Evolutionary conservation across 75 land plant species (phyloP).

Genomic region (Cryptomeria japonica): DNA sequence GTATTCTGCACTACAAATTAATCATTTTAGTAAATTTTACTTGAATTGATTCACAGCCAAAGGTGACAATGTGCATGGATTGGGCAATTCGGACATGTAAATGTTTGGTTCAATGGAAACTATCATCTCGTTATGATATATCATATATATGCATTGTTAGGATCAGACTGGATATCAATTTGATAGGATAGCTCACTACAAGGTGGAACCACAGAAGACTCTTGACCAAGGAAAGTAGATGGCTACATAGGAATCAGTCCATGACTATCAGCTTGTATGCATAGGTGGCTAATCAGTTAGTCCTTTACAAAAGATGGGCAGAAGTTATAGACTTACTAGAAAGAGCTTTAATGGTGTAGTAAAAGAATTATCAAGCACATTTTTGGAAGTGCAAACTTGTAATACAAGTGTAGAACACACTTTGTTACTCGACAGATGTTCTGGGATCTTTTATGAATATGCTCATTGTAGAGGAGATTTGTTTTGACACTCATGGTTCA

Average conservation of each 20-base stretch:
- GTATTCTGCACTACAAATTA: neutral
- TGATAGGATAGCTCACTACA: neutral
- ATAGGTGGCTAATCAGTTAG: too few relatives aligned
- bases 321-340: too few relatives aligned
- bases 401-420: too few relatives aligned
- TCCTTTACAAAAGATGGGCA: too few relatives aligned
- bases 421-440: too few relatives aligned
- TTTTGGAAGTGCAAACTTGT: too few relatives aligned
- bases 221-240: neutral
- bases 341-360: too few relatives aligned
- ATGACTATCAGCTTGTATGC: neutral
- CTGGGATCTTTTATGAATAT: too few relatives aligned
- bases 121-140: neutral
- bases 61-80: neutral
- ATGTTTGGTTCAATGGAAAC: neutral
- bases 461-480: too few relatives aligned
- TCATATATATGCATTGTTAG: neutral
- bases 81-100: neutral
- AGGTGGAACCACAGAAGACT: neutral
- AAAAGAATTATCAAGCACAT: too few relatives aligned
- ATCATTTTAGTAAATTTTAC: neutral
- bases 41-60: neutral
- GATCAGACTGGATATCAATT: neutral
- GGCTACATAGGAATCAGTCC: neutral
- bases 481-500: too few relatives aligned